A percentile compares a stretch with the other conserved stretches of the same genome.
phyloP scores from a whole-genome alignment of 2,329 filamentous ascomycete genomes.

The Alternaria sp. region DNA sequence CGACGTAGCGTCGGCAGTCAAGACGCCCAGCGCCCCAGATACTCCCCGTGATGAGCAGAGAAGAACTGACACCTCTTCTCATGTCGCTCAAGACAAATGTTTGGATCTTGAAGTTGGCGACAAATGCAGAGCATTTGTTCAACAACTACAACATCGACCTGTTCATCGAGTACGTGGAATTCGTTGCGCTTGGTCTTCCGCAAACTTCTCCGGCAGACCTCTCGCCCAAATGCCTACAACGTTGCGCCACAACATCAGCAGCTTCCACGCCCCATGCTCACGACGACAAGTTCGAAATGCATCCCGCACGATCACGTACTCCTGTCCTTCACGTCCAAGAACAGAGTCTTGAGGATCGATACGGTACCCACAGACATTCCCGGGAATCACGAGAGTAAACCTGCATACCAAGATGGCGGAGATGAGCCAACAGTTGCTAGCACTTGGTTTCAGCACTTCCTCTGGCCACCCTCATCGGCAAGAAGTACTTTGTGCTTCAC shows the following conservation, averaged over 20 bases:
- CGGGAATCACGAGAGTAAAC: constrained; percentile 13
- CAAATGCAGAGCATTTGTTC: neutral
- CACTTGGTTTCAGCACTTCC: neutral
- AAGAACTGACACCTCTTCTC: neutral
- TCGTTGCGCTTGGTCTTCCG: neutral
- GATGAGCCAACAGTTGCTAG: neutral
- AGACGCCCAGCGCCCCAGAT: neutral
- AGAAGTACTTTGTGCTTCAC: neutral
- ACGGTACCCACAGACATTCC: constrained; percentile 27
- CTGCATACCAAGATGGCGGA: constrained; percentile 7
- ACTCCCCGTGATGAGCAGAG: neutral
- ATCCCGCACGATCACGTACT: constrained; percentile 31
- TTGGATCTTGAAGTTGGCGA: neutral
- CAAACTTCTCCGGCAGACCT: neutral
- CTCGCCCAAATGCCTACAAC: constrained; percentile 10
- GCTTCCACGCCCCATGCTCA: constrained; percentile 11
- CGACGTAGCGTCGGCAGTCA: neutral
- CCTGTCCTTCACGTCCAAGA: constrained; percentile 27
- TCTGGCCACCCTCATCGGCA: neutral
- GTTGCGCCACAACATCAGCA: constrained; percentile 20
- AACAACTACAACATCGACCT: neutral
- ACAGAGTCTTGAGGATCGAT: constrained; percentile 23
- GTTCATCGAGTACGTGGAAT: neutral
- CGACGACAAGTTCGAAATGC: constrained; percentile 28
- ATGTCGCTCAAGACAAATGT: neutral